Base-by-base conservation (phyloP, 164 flowering plant genomes). In the Magnolia sinica region DNA sequence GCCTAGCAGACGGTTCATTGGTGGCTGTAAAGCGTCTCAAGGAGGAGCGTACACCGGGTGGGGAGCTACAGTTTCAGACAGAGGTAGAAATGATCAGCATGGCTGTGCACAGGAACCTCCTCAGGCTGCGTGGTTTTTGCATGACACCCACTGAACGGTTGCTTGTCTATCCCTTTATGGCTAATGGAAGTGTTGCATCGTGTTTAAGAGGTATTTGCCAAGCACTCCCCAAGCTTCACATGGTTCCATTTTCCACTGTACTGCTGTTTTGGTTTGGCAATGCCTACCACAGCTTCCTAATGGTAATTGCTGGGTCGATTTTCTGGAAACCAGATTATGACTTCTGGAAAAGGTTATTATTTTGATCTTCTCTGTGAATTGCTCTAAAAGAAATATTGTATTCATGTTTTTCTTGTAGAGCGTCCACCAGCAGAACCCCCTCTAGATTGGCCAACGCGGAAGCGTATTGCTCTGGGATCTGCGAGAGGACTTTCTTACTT, bases 401-500 rank as follows among this genome's bases (percentile, higher is more conserved):
- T 68, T 68, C 29, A 24, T 73, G 75, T 55, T 23, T 75, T 77
- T 78, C 37, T 82, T 88, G 58, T 76, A 93, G 98, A 92, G 83
- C 88, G 98, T 37, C 86, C 86, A 7, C 89, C 91, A 78, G 37
- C 84, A 22, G 91, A 90, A 31, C 87, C 83, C 1, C 97, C 97
- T 10, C 95, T 94, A 70, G 91, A 91, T 85, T 94, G 98, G 98
- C 89, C 87, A 51, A 90, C 89, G 6, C 78, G 98, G 71, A 88
- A 91, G 84, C 83, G 88, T 24, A 92, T 94, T 64, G 96, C 98
- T 13, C 75, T 94, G 78, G 98, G 98, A 52, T 89, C 98, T 74
- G 97, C 98, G 3, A 86, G 97, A 77, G 98, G 98, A 51, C 95
- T 94, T 45, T 89, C 96, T 68, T 94, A 94, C 84, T 82, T 94